A percentile compares a stretch with the other conserved stretches of the same genome.
Evolutionary conservation across 108 stramenopile genomes (phyloP).

Genomic region (Stephanodiscus minutulus): DNA sequence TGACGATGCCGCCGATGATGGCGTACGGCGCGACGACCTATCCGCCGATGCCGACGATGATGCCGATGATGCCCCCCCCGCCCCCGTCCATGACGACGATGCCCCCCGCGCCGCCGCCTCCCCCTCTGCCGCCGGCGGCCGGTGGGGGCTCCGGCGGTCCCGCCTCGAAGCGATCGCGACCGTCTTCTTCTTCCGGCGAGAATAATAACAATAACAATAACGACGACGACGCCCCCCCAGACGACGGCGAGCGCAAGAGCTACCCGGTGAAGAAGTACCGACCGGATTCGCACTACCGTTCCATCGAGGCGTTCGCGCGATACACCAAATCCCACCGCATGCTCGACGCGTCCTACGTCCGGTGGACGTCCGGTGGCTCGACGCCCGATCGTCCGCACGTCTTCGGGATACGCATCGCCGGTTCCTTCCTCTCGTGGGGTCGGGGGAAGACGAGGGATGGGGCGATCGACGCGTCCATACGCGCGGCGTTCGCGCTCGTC

Average conservation of each 20-base stretch:
- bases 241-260: slow-evolving; percentile 24
- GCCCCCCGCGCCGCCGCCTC: slow-evolving; percentile 7
- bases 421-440: slow-evolving; percentile 81
- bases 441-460: slow-evolving; percentile 77
- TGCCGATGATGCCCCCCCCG: slow-evolving; percentile 9
- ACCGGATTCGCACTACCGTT: slow-evolving; percentile 66
- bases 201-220: no score
- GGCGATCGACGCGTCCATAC: slow-evolving; percentile 79
- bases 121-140: slow-evolving; percentile 13
- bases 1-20: neutral
- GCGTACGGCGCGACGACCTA: no score
- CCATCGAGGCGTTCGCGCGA: slow-evolving; percentile 84
- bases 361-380: slow-evolving; percentile 60
- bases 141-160: neutral
- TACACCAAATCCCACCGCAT: slow-evolving; percentile 89
- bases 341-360: slow-evolving; percentile 78
- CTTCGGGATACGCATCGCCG: slow-evolving; percentile 76
- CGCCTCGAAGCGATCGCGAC: slow-evolving; percentile 20
- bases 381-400: slow-evolving; percentile 78
- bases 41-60: neutral
- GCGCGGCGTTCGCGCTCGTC: slow-evolving; percentile 83
- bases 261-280: slow-evolving; percentile 88
- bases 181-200: slow-evolving; percentile 1
- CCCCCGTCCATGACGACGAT: neutral
- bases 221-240: neutral